Evolutionary conservation across 768 basidiomycete species (phyloP).

Genomic region (Sistotremastrum suecicum): DNA sequence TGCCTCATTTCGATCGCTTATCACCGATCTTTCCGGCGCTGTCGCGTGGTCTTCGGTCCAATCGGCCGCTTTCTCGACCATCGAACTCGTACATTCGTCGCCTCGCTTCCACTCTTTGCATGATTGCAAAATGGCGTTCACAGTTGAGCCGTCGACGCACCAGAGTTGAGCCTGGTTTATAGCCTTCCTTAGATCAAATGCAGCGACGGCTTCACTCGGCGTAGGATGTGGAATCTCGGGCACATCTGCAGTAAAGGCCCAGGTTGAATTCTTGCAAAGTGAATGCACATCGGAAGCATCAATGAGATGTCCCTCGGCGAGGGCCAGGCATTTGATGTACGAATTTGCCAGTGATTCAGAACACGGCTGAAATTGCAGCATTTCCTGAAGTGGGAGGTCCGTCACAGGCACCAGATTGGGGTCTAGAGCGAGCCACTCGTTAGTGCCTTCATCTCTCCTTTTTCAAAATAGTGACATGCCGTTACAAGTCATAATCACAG

Average conservation of each 20-base stretch:
- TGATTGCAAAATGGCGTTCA: not conserved
- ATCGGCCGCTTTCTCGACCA: slow-evolving; percentile 8
- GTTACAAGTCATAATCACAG: slow-evolving; percentile 91
- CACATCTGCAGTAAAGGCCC: slow-evolving; percentile 13
- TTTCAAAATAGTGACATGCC: slow-evolving; percentile 36
- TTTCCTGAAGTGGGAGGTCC: slow-evolving; percentile 66
- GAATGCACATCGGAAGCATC: slow-evolving; percentile 25
- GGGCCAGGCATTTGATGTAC: slow-evolving; percentile 54
- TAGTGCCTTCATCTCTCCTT: slow-evolving; percentile 6
- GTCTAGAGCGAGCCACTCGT: slow-evolving; percentile 31
- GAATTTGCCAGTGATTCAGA: slow-evolving; percentile 38
- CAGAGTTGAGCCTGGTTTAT: slow-evolving; percentile 50
- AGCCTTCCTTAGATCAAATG: slow-evolving; percentile 48
- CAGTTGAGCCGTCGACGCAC: slow-evolving; percentile 11
- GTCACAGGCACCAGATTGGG: slow-evolving; percentile 50
- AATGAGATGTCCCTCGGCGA: slow-evolving; percentile 37
- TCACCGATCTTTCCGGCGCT: not conserved
- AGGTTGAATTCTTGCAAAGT: slow-evolving; percentile 28
- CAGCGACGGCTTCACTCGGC: slow-evolving; percentile 16
- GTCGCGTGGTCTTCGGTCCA: slow-evolving; percentile 8
- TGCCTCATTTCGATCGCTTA: too few species aligned
- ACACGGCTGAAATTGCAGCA: slow-evolving; percentile 52
- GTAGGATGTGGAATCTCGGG: slow-evolving; percentile 22
- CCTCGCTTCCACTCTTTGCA: too few species aligned
- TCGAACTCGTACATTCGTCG: not conserved